phyloP scores from a whole-genome alignment of 2,329 filamentous ascomycete genomes.

The Xylariaceae sp. region DNA sequence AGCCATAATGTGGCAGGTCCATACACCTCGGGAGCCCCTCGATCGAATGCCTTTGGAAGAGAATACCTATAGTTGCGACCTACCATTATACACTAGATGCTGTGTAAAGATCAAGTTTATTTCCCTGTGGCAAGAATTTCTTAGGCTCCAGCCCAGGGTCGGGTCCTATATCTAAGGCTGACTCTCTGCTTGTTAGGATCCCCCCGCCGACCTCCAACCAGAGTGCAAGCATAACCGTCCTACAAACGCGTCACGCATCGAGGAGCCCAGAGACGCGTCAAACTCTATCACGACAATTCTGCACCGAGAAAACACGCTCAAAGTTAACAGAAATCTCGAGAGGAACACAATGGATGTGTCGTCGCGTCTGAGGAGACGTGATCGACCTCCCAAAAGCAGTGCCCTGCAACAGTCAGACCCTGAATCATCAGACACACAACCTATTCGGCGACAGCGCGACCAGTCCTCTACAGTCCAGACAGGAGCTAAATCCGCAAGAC shows the following conservation, averaged over 20 bases:
- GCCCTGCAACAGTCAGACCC: conserved; percentile 19
- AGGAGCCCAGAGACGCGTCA: conserved; percentile 27
- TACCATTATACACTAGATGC: neutral
- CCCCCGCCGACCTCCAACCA: conserved; percentile 30
- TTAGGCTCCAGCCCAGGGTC: neutral
- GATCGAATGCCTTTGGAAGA: too few species aligned
- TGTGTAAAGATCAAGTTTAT: neutral
- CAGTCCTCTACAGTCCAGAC: conserved; percentile 19
- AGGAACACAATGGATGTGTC: conserved; percentile 21
- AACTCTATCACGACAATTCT: conserved; percentile 19
- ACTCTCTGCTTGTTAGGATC: conserved; percentile 17
- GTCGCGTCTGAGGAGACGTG: conserved; percentile 27
- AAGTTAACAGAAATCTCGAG: conserved; percentile 14
- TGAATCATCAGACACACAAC: conserved; percentile 16
- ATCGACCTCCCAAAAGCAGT: conserved; percentile 21
- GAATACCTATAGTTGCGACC: neutral
- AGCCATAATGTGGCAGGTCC: too few species aligned
- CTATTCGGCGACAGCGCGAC: conserved; percentile 27
- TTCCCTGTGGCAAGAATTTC: neutral
- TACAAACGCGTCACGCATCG: conserved; percentile 39
- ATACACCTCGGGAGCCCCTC: too few species aligned
- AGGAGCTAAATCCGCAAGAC: too few species aligned
- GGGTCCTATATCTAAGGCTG: conserved; percentile 1
- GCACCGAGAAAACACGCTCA: conserved; percentile 18
- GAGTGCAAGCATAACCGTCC: conserved; percentile 44